A percentile compares a stretch with the other conserved stretches of the same genome.
Conservation (phyloP, 108 stramenopile genomes). For the Stephanodiscus triporus region DNA sequence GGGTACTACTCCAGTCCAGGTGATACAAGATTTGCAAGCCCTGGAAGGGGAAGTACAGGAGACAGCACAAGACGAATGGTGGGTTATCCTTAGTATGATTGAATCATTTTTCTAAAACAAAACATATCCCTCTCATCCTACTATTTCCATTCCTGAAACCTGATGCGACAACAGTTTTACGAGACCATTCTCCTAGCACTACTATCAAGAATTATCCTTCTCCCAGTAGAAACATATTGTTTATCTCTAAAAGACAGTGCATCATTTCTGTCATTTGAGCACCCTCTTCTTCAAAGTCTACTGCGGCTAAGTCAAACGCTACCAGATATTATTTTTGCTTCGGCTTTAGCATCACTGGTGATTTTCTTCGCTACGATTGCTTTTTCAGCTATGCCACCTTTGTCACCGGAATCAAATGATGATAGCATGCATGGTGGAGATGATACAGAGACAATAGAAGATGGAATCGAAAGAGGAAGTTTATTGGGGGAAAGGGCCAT, state of each 20-base stretch:
- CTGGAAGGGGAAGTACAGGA: slow-evolving; percentile 46
- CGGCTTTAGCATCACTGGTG: slow-evolving; percentile 36
- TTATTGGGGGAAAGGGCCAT: slow-evolving; percentile 13
- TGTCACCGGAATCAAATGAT: slow-evolving; percentile 29
- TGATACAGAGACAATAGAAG: slow-evolving; percentile 17
- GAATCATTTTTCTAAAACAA: neutral
- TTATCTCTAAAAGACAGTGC: slow-evolving; percentile 6
- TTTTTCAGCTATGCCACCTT: slow-evolving; percentile 43
- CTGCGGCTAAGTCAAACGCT: slow-evolving; percentile 47
- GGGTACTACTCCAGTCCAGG: slow-evolving; percentile 31
- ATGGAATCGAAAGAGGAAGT: slow-evolving; percentile 14
- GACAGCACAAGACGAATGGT: slow-evolving; percentile 49
- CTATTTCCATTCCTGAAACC: neutral
- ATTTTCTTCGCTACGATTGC: slow-evolving; percentile 45
- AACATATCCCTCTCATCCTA: neutral
- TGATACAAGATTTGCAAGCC: slow-evolving; percentile 28
- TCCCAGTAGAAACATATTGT: slow-evolving; percentile 45
- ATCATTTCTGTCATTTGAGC: neutral
- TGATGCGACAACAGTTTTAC: slow-evolving; percentile 32
- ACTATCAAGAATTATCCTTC: slow-evolving; percentile 34
- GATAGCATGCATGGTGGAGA: slow-evolving; percentile 21
- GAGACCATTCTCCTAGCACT: slow-evolving; percentile 41
- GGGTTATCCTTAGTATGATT: slow-evolving; percentile 3
- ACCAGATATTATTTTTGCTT: slow-evolving; percentile 43
- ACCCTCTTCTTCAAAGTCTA: slow-evolving; percentile 19